phyloP scores from a whole-genome alignment of 352 stramenopile genomes.

The Pythium phragmitis region DNA sequence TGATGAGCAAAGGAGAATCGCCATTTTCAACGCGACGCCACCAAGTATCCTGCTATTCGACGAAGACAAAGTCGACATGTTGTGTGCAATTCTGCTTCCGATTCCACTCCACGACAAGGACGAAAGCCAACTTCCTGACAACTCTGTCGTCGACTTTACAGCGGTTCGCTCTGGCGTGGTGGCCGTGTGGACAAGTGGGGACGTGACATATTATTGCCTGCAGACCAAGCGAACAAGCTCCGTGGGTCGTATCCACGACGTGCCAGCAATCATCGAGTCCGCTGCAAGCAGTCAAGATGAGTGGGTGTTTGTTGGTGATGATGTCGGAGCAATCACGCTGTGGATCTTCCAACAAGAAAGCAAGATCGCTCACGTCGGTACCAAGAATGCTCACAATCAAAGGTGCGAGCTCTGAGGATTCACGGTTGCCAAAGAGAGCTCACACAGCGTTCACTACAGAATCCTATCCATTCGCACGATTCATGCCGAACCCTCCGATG shows the following conservation, averaged over 20 bases:
- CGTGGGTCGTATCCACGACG: background rate
- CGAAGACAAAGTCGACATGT: background rate
- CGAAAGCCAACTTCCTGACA: background rate
- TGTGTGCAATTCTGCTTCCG: slow-evolving; percentile 15
- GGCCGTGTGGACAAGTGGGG: slow-evolving; percentile 16
- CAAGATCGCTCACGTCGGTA: background rate
- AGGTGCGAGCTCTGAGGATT: slow-evolving; percentile 3
- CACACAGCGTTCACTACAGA: background rate
- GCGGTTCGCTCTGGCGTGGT: slow-evolving; percentile 11
- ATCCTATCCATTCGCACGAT: slow-evolving; percentile 1
- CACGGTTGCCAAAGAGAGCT: background rate
- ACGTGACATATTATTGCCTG: slow-evolving; percentile 8
- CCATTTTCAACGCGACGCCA: slow-evolving; percentile 12
- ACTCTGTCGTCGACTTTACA: background rate
- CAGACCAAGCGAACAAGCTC: slow-evolving; percentile 1
- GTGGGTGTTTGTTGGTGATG: slow-evolving; percentile 8
- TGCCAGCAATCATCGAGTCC: background rate
- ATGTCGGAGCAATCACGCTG: background rate
- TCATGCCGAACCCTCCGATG: background rate
- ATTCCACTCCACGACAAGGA: background rate
- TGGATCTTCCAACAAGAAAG: background rate
- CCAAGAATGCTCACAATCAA: slow-evolving; percentile 10
- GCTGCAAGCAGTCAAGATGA: slow-evolving; percentile 1
- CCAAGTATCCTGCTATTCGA: slow-evolving; percentile 21
- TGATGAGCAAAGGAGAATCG: slow-evolving; percentile 11